Conservation (phyloP, 495 filamentous ascomycete genomes). For the Bryoglossum gracile region DNA sequence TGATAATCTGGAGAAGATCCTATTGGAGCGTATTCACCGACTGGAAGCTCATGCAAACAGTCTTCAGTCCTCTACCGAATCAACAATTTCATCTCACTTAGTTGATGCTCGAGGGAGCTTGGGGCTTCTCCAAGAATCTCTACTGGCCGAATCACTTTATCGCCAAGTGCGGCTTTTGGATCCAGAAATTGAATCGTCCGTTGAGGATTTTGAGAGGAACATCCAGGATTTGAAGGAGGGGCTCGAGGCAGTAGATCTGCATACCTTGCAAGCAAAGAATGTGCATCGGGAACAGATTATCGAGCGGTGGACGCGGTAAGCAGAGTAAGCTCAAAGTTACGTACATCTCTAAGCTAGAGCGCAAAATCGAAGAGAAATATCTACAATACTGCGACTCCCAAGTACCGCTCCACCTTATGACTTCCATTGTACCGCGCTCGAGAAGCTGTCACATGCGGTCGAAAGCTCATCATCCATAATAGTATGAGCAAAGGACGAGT, state of each 20-base stretch:
- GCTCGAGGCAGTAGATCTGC: slow-evolving; percentile 27
- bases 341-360: background rate
- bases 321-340: background rate
- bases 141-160: slow-evolving; percentile 36
- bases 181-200: slow-evolving; percentile 31
- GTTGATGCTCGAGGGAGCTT: slow-evolving; percentile 34
- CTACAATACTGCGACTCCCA: slow-evolving; percentile 48
- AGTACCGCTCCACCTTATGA: slow-evolving; percentile 58
- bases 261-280: slow-evolving; percentile 26
- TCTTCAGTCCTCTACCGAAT: slow-evolving; percentile 35
- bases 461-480: background rate
- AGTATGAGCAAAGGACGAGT: background rate
- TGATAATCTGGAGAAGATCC: slow-evolving; percentile 15
- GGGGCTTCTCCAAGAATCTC: slow-evolving; percentile 34
- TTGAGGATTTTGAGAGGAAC: slow-evolving; percentile 32
- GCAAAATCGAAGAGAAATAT: slow-evolving; percentile 54
- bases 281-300: slow-evolving; percentile 35
- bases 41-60: slow-evolving; percentile 29
- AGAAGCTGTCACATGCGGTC: slow-evolving; percentile 26
- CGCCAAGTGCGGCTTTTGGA: slow-evolving; percentile 34
- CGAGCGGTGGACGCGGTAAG: slow-evolving; percentile 30
- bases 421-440: slow-evolving; percentile 57
- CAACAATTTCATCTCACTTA: slow-evolving; percentile 28
- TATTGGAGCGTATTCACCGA: slow-evolving; percentile 30
- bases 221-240: slow-evolving; percentile 26